Evolutionary conservation across 768 basidiomycete genomes (phyloP), one percentile per base, ranked within the genome.

Genomic region (Macrolepiota albuminosa): DNA sequence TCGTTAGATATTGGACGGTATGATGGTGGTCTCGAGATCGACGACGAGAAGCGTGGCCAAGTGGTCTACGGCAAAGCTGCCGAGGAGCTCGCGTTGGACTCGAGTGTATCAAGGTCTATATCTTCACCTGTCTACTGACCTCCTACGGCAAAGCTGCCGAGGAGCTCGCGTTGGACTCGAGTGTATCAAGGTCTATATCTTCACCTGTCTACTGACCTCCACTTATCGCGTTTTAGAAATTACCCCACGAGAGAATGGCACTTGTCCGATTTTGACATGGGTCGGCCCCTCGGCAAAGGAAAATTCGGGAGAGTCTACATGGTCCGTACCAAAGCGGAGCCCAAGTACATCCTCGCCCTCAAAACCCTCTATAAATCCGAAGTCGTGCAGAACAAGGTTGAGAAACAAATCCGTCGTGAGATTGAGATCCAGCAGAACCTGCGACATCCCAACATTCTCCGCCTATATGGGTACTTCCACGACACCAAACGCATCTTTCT

Each of bases 261-360:
- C 34, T 78, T 98, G 4, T 83, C 84, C 60, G 82, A 87, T 56
- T 97, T 99, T 66, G 93, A 97, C 63, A 96, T 98, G 68, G 96
- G 97, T 18, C 85, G 94, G 11, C 94, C 95, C 3, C 81, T 99
- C 1, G 97, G 97, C n/a, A 98, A 98, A 72, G 97, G 97, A 49
- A 98, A 98, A 77, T 99, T 98, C 66, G 97, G 97, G 1, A 90
- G 94, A 3, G 97, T 99, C 29, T 98, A 99, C 79, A 95, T 98
- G 88, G 94, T 96, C 48, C 86, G 95, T 54, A 98, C 96, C 21
- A 96, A 95, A 72, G 72, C 78, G 61, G 83, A 88, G 60, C 93
- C 95, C 1, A 84, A 88, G 61, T 98, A 91, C 78, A 96, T 98
- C 70, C 85, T 98, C 67, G 96, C 96, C 26, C 86, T 98, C 74